phyloP scores from a whole-genome alignment of 352 stramenopile genomes.

The Phytopythium litorale region DNA sequence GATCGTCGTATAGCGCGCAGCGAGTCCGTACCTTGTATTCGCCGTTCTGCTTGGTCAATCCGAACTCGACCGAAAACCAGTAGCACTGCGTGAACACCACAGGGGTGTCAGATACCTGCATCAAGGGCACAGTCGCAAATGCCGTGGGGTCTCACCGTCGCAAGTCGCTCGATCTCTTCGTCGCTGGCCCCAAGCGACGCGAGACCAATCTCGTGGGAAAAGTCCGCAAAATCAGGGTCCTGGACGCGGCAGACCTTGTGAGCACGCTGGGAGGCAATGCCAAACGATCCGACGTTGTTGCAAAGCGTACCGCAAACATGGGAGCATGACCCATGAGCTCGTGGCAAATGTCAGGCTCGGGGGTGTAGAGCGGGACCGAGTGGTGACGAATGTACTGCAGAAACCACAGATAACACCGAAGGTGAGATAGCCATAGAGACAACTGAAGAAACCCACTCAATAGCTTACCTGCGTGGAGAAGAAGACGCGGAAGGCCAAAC shows the following conservation, averaged over 20 bases:
- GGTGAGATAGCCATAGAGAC: neutral
- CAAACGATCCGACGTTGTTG: neutral
- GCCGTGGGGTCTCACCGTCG: conserved; percentile 46
- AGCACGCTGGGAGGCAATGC: neutral
- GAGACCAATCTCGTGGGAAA: conserved; percentile 96
- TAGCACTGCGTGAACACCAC: conserved; percentile 76
- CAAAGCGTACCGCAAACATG: conserved; percentile 90
- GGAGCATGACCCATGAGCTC: conserved; percentile 95
- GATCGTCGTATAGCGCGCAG: neutral
- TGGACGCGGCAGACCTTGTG: conserved; percentile 4
- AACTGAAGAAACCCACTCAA: neutral
- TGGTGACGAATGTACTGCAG: conserved; percentile 93
- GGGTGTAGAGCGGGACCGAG: conserved; percentile 95
- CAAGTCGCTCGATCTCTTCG: conserved; percentile 93
- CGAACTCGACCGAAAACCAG: conserved; percentile 99
- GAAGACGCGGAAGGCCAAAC: conserved; percentile 97
- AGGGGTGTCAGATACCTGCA: neutral
- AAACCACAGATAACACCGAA: neutral
- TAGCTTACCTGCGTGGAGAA: conserved; percentile 91
- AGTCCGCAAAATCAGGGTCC: conserved; percentile 97
- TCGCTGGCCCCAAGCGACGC: conserved; percentile 94
- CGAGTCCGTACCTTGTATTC: conserved; percentile 81
- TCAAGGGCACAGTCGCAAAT: neutral
- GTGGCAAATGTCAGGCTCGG: conserved; percentile 98
- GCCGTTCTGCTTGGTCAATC: conserved; percentile 91